Evolutionary conservation across 23 red algal species (phyloP), one percentile per base, ranked within the genome.

Genomic region (Gracilaria vermiculophylla): DNA sequence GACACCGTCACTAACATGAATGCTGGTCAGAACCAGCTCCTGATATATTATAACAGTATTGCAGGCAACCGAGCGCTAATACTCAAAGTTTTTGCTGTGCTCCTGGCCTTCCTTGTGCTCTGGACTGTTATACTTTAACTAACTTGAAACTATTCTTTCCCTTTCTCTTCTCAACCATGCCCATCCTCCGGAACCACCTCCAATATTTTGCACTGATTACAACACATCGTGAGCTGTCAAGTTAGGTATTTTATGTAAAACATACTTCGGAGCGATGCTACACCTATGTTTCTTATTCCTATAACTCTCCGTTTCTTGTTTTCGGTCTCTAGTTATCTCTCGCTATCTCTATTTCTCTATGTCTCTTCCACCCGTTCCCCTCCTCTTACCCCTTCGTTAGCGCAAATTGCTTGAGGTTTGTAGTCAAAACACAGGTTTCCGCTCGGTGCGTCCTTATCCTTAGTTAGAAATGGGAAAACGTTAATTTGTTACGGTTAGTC

Each of bases 1-100:
- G 97, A 99, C 27, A 91, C 93, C 31, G 67, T 94, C 45, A 61
- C 54, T 24, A 82, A 99, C 45, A 92, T 99, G 89, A 48, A 95
- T 20, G 93, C 77, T 24, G 97, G 92, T 16, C 97, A 93, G 58
- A 91, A 80, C 39, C 97, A 99, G 50, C 69, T 99, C 43, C 69
- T 99, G 40, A 47, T 87, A 24, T 99, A 99, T 58, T 99, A 95
- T 52, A 92, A 95, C 41, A 93, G 88, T 65, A 80, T 99, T 75
- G 76, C 86, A 14, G 87, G 80, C 16, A 99, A 95, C 75, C 89
- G 97, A 20, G 93, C 89, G 15, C 74, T 99, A 0, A 99, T 99
- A 86, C 76, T 99, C 66, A 99, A 99, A 71, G 87, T 99, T 12
- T 99, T 95, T 69, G 97, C 72, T 24, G 79, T 88, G n/a, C 20